Conservation (phyloP, 345 rosid species). For the Salix exigua region DNA sequence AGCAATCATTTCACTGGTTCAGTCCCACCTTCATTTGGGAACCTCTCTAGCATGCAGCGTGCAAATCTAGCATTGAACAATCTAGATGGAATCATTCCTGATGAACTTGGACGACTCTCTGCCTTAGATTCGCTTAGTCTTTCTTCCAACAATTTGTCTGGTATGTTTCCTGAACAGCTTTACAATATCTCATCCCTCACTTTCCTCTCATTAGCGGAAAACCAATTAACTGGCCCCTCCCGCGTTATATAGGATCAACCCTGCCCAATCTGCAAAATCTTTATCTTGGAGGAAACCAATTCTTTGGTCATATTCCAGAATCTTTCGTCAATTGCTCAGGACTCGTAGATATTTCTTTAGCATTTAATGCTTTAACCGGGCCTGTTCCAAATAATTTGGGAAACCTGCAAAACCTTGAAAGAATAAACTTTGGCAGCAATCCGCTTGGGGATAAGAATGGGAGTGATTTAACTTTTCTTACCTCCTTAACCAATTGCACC, state of each 20-base stretch:
- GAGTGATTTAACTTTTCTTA: too few relatives aligned
- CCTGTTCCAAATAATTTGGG: not conserved
- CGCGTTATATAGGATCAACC: too few relatives aligned
- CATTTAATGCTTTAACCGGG: too few relatives aligned
- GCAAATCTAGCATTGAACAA: not conserved
- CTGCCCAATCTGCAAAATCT: too few relatives aligned
- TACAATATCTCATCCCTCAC: not conserved
- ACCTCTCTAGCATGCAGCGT: fast-evolving
- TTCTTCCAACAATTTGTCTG: not conserved
- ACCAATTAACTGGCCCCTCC: too few relatives aligned
- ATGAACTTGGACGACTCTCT: not conserved
- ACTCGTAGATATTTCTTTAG: too few relatives aligned
- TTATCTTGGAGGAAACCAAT: not conserved
- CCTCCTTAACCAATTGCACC: too few relatives aligned
- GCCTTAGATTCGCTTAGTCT: not conserved
- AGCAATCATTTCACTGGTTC: not conserved
- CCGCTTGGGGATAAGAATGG: too few relatives aligned
- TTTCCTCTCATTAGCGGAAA: fast-evolving
- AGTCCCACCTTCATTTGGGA: not conserved
- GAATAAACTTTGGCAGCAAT: too few relatives aligned
- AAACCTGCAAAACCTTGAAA: too few relatives aligned
- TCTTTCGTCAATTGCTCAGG: not conserved
- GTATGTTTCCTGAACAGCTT: not conserved
- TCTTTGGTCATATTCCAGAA: too few relatives aligned
- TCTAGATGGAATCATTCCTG: not conserved